Base-by-base conservation (phyloP, 2,329 filamentous ascomycete genomes). In the Ceratocystis colombiana region DNA sequence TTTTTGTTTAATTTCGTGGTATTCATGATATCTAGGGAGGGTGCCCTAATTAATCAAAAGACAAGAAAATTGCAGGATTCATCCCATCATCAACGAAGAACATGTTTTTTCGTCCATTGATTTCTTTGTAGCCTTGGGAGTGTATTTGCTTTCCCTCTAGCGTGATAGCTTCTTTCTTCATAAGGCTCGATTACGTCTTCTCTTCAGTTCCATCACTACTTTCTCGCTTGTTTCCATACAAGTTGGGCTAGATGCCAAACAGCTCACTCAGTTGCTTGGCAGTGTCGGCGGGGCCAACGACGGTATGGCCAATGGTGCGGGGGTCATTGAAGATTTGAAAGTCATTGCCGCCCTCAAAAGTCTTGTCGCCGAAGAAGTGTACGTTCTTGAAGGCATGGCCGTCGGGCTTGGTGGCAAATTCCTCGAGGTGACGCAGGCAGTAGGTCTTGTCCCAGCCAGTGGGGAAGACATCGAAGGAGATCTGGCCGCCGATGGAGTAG, bases 301-400 rank as follows among this genome's bases (percentile, higher is more conserved):
- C 94, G 30, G 86, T 80, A 77, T 99, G 94, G 1, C 94, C 94
- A 68, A 88, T 86, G 45, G 89, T 95, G 73, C 93, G 82, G 65
- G 82, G 73, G 75, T 97, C 93, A 70, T 78, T 80, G 77, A 88
- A 97, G 74, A 99, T 96, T 80, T 97, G 93, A 75, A 87, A 93
- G 77, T 99, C 94, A 76, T 97, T 99, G 69, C 94, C 94, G 70
- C 94, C 93, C 75, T 87, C 77, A 74, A 85, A 86, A 30, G 89
- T 89, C 86, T 97, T 99, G 82, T 99, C 94, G 70, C 94, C 94
- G 73, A 97, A 99, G 83, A 97, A 97, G 81, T 97, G 94, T 71
- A 97, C 88, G 57, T 84, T 93, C 71, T 85, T 89, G 81, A 93
- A 97, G 28, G 86, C 78, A 69, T 95, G 79, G 69, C 88, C 87